Evolutionary conservation across 768 basidiomycete species (phyloP).

Genomic region (Boletellus ananas): DNA sequence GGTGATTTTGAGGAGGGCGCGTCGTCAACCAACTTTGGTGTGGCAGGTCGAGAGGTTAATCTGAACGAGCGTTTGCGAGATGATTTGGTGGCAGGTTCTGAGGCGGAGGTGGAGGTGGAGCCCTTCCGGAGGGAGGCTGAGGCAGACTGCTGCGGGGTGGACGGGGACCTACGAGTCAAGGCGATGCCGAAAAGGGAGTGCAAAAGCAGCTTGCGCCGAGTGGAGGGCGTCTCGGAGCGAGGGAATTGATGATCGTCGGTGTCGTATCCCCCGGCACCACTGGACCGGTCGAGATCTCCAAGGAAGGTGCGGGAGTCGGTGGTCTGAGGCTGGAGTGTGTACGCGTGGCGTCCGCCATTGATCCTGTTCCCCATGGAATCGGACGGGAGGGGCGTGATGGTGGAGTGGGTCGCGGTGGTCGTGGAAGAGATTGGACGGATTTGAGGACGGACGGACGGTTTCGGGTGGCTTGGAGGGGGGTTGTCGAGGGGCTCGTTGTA

Average conservation of each 20-base stretch:
- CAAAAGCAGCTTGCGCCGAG: conserved; percentile 19
- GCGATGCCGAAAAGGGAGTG: conserved; percentile 29
- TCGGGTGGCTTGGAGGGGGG: conserved; percentile 21
- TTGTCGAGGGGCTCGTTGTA: conserved; percentile 7
- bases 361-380: conserved; percentile 29
- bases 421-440: conserved; percentile 66
- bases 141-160: conserved; percentile 16
- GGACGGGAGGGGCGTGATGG: conserved; percentile 55
- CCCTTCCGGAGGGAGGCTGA: conserved; percentile 19
- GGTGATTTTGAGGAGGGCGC: conserved; percentile 16
- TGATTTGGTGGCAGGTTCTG: conserved; percentile 12
- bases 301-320: conserved; percentile 10
- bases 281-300: conserved; percentile 13
- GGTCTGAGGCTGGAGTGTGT: conserved; percentile 12
- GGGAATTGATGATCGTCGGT: conserved; percentile 18
- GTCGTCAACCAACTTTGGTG: conserved; percentile 28
- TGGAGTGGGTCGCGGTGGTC: conserved; percentile 59
- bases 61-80: conserved; percentile 32
- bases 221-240: conserved; percentile 29
- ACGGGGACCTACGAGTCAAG: conserved; percentile 26
- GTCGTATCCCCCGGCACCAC: conserved; percentile 11
- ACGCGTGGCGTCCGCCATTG: conserved; percentile 15
- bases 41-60: conserved; percentile 27
- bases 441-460: conserved; percentile 45
- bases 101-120: conserved; percentile 23